Evolutionary conservation across 1,139 yeast species (phyloP).

Genomic region (Kodamaea suecica): DNA sequence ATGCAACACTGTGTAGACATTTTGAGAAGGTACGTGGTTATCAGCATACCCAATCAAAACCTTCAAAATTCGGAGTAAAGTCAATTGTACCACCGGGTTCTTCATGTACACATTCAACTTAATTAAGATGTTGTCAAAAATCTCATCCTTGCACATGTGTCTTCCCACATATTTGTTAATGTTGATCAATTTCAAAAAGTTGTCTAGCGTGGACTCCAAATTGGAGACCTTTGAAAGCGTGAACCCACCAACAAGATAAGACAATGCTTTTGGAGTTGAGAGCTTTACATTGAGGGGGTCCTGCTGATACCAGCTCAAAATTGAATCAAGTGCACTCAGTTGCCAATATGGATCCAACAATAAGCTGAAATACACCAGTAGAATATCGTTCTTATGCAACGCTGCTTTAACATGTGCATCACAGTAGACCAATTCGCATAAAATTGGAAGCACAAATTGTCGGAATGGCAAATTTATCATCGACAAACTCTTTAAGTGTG

Average conservation of each 20-base stretch:
- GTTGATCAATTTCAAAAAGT: slow-evolving; percentile 34
- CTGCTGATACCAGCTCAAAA: slow-evolving; percentile 39
- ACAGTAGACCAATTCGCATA: slow-evolving; percentile 61
- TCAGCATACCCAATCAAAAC: slow-evolving; percentile 16
- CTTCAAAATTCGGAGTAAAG: slow-evolving; percentile 33
- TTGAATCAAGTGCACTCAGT: slow-evolving; percentile 62
- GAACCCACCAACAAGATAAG: slow-evolving; percentile 40
- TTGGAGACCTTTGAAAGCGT: slow-evolving; percentile 39
- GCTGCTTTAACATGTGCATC: slow-evolving; percentile 36
- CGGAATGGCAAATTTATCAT: slow-evolving; percentile 49
- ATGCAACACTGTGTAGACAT: slow-evolving; percentile 14
- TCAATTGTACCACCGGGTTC: slow-evolving; percentile 39
- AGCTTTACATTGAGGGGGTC: slow-evolving; percentile 25
- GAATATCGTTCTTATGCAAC: slow-evolving; percentile 38
- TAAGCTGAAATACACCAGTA: slow-evolving; percentile 47
- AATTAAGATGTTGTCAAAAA: slow-evolving; percentile 28
- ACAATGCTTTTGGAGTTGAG: slow-evolving; percentile 26
- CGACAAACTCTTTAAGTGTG: slow-evolving; percentile 47
- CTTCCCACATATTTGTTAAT: slow-evolving; percentile 19
- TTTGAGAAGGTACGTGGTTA: slow-evolving; percentile 7
- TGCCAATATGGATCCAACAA: slow-evolving; percentile 68
- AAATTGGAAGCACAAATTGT: slow-evolving; percentile 59
- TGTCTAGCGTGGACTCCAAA: slow-evolving; percentile 40
- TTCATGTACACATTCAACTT: slow-evolving; percentile 28
- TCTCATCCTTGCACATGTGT: slow-evolving; percentile 25